A percentile compares a stretch with the other conserved stretches of the same genome.
These are phyloP conservation scores for Rhododendron ferrugineum DNA, from an alignment of 148 eudicot genomes.

Conservation along the genomic window DNA sequence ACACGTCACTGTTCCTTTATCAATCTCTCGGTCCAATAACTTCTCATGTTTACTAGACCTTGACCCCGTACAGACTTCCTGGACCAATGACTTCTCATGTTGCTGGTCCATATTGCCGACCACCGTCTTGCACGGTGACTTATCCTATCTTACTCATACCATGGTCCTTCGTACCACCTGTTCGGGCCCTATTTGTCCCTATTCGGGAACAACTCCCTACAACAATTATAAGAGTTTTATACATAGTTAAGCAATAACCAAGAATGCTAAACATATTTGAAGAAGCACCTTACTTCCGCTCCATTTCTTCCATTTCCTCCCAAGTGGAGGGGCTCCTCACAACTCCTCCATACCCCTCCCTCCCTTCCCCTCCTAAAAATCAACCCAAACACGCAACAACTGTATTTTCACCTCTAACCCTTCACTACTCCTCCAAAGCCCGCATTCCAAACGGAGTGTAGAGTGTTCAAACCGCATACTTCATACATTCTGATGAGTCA, in stretches of 20 bases:
- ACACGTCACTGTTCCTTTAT: too few species aligned
- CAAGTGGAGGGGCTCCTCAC: not conserved
- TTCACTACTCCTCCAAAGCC: not conserved
- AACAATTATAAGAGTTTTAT: not conserved
- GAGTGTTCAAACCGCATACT: not conserved
- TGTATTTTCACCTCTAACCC: not conserved
- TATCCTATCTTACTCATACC: too few species aligned
- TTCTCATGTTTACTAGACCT: too few species aligned
- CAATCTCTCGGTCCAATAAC: too few species aligned
- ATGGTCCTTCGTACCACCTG: too few species aligned
- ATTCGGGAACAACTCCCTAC: too few species aligned
- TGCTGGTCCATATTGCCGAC: too few species aligned
- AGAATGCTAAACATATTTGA: not conserved
- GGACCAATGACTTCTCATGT: too few species aligned
- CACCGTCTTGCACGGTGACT: too few species aligned
- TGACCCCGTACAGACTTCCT: too few species aligned
- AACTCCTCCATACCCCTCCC: too few species aligned
- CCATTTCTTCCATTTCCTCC: not conserved
- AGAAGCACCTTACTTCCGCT: not conserved
- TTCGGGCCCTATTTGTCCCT: too few species aligned
- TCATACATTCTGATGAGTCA: not conserved
- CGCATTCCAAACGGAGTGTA: not conserved
- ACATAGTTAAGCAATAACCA: not conserved
- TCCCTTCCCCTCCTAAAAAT: not conserved
- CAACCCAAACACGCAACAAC: not conserved